Percentiles rank a stretch among this genome's conserved stretches.
These are phyloP conservation scores for Stagonosporopsis tanaceti DNA, from an alignment of 2,329 filamentous ascomycete genomes.

Conservation along the genomic window DNA sequence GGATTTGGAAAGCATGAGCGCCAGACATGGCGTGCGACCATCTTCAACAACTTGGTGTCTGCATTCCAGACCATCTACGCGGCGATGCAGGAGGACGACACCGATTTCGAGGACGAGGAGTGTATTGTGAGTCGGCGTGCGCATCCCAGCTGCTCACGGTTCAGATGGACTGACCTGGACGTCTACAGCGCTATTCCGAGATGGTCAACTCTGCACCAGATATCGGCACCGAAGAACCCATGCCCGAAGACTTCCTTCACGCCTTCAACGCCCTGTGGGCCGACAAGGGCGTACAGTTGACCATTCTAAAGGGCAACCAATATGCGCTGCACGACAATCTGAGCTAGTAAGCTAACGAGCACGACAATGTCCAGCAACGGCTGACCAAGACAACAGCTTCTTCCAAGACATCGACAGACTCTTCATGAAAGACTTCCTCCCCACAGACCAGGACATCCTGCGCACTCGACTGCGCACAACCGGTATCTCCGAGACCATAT, in stretches of 20 bases:
- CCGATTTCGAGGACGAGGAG: constrained; percentile 78
- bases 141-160: neutral
- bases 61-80: constrained; percentile 90
- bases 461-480: constrained; percentile 90
- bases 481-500: constrained; percentile 93
- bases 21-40: constrained; percentile 92
- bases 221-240: constrained; percentile 79
- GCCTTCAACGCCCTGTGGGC: constrained; percentile 87
- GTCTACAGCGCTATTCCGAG: constrained; percentile 74
- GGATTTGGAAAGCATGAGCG: constrained; percentile 91
- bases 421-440: constrained; percentile 76
- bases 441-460: constrained; percentile 92
- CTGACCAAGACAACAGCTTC: constrained; percentile 67
- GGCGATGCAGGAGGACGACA: constrained; percentile 85
- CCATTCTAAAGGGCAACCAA: constrained; percentile 94
- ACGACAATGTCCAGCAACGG: neutral
- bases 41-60: constrained; percentile 93
- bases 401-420: constrained; percentile 73
- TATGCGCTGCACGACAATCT: constrained; percentile 96
- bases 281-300: constrained; percentile 82
- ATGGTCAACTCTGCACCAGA: constrained; percentile 82
- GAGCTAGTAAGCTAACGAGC: constrained; percentile 73
- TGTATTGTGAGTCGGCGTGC: constrained; percentile 73
- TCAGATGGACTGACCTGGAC: constrained; percentile 6
- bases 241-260: constrained; percentile 78